These are phyloP conservation scores for Agarophyton chilense DNA, from an alignment of 23 red algal species.

Conservation along the genomic window DNA sequence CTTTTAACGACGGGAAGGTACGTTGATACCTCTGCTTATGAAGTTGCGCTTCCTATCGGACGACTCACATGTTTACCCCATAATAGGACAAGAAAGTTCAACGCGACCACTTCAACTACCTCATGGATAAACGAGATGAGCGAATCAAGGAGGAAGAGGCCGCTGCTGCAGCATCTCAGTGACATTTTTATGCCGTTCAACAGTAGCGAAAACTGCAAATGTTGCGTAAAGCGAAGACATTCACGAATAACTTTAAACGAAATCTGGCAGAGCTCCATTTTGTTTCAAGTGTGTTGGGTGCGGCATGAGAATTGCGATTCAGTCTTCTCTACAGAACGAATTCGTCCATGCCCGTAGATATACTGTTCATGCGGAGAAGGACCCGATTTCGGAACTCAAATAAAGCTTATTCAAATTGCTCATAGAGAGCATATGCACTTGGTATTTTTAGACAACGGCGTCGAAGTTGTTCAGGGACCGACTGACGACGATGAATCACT, in stretches of 20 bases:
- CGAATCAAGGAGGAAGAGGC: slow-evolving; percentile 30
- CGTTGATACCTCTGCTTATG: neutral
- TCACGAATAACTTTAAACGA: neutral
- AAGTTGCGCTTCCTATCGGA: neutral
- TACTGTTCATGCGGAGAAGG: neutral
- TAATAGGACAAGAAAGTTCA: slow-evolving; percentile 72
- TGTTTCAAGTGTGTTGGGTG: neutral
- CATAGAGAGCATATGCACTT: neutral
- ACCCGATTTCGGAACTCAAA: neutral
- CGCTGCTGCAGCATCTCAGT: neutral
- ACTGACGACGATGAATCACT: too few relatives aligned
- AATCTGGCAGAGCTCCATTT: neutral
- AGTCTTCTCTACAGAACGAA: neutral
- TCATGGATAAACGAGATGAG: slow-evolving; percentile 74
- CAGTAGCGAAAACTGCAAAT: neutral
- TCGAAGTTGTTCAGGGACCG: too few relatives aligned
- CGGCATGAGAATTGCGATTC: neutral
- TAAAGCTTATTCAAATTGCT: slow-evolving; percentile 10
- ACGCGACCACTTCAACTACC: slow-evolving; percentile 61
- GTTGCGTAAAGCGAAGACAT: neutral
- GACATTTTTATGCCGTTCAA: neutral
- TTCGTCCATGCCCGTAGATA: neutral
- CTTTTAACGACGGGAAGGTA: slow-evolving; percentile 68
- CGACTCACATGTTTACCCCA: neutral
- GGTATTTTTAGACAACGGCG: too few relatives aligned